Conservation (phyloP, 176 grass and related monocot species). For the Panicum miliaceum region DNA sequence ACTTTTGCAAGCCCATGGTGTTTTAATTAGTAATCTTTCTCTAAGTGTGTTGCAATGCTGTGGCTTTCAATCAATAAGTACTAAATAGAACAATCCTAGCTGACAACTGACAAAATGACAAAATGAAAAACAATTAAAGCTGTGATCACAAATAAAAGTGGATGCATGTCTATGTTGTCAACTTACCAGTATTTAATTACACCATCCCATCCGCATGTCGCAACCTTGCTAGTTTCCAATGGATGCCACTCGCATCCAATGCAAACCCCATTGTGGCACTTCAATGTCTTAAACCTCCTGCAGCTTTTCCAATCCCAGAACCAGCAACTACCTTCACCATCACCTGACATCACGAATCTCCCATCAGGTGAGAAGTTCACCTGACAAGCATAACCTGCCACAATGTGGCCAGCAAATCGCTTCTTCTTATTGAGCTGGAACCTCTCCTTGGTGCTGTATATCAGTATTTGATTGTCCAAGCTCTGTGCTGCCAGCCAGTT, state of each 20-base stretch:
- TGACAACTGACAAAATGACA: not conserved
- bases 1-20: not conserved
- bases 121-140: not conserved
- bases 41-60: not conserved
- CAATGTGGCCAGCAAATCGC: conserved; percentile 95
- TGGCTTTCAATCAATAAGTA: not conserved
- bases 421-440: conserved; percentile 99
- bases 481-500: conserved; percentile 97
- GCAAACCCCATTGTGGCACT: conserved; percentile 91
- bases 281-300: conserved; percentile 83
- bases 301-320: conserved; percentile 99
- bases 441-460: conserved; percentile 98
- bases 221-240: conserved; percentile 95
- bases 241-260: conserved; percentile 99
- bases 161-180: conserved; percentile 25
- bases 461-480: conserved; percentile 99
- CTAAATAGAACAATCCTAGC: not conserved
- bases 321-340: conserved; percentile 97
- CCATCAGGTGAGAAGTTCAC: conserved; percentile 99
- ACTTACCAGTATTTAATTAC: conserved; percentile 98
- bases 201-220: conserved; percentile 98
- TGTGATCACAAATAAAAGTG: conserved; percentile 25
- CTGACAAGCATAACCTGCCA: conserved; percentile 96
- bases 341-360: conserved; percentile 92
- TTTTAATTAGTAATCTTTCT: not conserved